Percentiles rank a stretch among this genome's conserved stretches.
These are phyloP conservation scores for Fusarium pseudocircinatum DNA, from an alignment of 2,329 filamentous ascomycete genomes.

Conservation along the genomic window DNA sequence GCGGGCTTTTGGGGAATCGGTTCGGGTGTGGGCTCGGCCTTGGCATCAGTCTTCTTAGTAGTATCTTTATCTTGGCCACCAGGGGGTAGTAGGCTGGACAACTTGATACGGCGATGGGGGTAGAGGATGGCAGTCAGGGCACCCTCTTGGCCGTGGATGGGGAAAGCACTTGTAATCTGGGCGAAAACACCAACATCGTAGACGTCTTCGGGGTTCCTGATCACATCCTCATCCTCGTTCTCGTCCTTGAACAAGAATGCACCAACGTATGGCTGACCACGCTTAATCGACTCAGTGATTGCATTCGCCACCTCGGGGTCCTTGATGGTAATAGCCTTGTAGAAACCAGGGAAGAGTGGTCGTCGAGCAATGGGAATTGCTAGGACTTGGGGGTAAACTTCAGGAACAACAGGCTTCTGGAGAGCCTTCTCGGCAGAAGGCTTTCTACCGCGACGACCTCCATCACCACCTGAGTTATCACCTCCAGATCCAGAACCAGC, in stretches of 20 bases:
- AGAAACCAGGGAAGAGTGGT: slow-evolving; percentile 96
- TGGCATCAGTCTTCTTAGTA: slow-evolving; percentile 61
- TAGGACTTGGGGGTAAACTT: slow-evolving; percentile 97
- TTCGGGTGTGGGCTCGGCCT: slow-evolving; percentile 63
- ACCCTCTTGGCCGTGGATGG: slow-evolving; percentile 84
- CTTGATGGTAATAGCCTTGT: slow-evolving; percentile 97
- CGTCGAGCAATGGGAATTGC: slow-evolving; percentile 95
- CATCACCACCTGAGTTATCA: slow-evolving; percentile 67
- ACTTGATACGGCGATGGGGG: slow-evolving; percentile 91
- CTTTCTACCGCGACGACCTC: slow-evolving; percentile 78
- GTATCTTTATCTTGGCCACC: slow-evolving; percentile 58
- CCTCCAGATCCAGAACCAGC: slow-evolving; percentile 59
- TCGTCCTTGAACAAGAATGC: slow-evolving; percentile 98
- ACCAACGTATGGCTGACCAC: slow-evolving; percentile 96
- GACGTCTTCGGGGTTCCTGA: slow-evolving; percentile 89
- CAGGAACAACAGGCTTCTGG: slow-evolving; percentile 88
- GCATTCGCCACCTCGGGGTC: slow-evolving; percentile 91
- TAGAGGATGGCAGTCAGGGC: slow-evolving; percentile 94
- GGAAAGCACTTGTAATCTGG: slow-evolving; percentile 96
- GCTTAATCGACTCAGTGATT: slow-evolving; percentile 95
- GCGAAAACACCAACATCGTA: slow-evolving; percentile 97
- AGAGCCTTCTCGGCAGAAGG: slow-evolving; percentile 77
- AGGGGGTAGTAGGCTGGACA: slow-evolving; percentile 84
- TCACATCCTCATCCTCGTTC: slow-evolving; percentile 90
- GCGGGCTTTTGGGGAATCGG: slow-evolving; percentile 65